Evolutionary conservation across 257 asterid species (phyloP), one percentile per base, ranked within the genome.

Genomic region (Lycium ferocissimum): DNA sequence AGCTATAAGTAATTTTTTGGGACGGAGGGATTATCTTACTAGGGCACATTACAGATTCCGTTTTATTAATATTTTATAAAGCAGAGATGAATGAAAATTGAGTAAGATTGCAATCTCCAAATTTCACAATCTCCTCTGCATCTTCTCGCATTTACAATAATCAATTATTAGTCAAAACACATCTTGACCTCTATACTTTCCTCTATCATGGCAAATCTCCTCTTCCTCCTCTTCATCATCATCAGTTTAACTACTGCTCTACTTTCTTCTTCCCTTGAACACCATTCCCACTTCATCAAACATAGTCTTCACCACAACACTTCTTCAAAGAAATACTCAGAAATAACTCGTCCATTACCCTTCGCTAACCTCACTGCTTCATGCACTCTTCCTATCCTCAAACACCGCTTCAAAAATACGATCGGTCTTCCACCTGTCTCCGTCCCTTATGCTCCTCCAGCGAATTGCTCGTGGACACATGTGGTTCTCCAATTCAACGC

Each of bases 401-500:
- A 84, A 84, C 90, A 92, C 91, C 76, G 76, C 84, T 94, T 94
- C 93, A 89, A 79, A 86, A 85, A 92, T 93, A 94, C 98, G 4
- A 79, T 85, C 38, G 88, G 89, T 49, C 91, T 83, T 7, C 98
- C 98, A 40, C 97, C 97, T 4, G 58, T 88, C 63, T 83, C 90
- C 69, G 85, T 85, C 86, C 37, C 79, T 82, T 94, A 95, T 90
- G 86, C 91, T 38, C 82, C 95, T 14, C 99, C 98, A n/a, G 0
- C 0, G 8, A 86, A 92, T 75, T 96, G 99, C 91, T 86, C 87
- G 1, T 96, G 99, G 99, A 80, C 97, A n/a, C 84, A 89, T 84
- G 97, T 87, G 53, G 86, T 83, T 63, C 88, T 96, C n/a, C 96
- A 90, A 37, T 84, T 96, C 93, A 87, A 90, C 49, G 93, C 86